These are phyloP conservation scores for Powellomyces hirtus DNA, from an alignment of 192 early-diverging fungal species.

Conservation along the genomic window DNA sequence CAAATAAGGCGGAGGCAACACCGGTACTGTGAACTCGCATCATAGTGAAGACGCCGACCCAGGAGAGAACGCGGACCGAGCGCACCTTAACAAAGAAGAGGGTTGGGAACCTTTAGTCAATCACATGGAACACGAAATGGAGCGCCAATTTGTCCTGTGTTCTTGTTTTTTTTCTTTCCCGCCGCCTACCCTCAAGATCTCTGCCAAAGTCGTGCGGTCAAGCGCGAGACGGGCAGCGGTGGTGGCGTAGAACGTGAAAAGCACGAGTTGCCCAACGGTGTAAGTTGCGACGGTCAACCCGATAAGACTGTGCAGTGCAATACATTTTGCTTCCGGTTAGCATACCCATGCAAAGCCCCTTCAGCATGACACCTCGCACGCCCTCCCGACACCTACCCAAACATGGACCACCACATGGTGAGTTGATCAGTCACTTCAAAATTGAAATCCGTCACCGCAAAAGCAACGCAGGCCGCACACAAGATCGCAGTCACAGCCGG, in stretches of 20 bases:
- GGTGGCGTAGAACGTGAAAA: constrained; percentile 13
- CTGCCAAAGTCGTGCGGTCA: constrained; percentile 4
- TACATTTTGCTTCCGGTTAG: too few relatives aligned
- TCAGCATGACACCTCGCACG: too few relatives aligned
- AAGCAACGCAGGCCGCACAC: constrained; percentile 2
- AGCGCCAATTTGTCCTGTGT: too few relatives aligned
- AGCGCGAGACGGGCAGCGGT: constrained; percentile 14
- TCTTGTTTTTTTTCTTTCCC: too few relatives aligned
- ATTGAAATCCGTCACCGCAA: neutral
- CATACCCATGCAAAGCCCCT: too few relatives aligned
- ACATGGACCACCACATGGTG: constrained; percentile 17
- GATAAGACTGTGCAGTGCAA: constrained; percentile 4
- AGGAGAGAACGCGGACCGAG: constrained; percentile 7
- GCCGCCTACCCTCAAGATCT: neutral
- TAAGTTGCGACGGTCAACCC: constrained; percentile 14
- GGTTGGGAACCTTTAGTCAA: too few relatives aligned
- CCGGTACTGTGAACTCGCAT: constrained; percentile 15
- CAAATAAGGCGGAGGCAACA: constrained; percentile 1
- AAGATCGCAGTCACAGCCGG: neutral
- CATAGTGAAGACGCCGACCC: constrained; percentile 12
- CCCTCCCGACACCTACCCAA: constrained; percentile 8
- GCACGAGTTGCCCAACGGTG: constrained; percentile 1
- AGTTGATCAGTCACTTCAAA: neutral
- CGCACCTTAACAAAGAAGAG: neutral
- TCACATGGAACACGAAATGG: too few relatives aligned